Conservation (phyloP, 2,329 filamentous ascomycete genomes). For the Paraconiothyrium sp. region DNA sequence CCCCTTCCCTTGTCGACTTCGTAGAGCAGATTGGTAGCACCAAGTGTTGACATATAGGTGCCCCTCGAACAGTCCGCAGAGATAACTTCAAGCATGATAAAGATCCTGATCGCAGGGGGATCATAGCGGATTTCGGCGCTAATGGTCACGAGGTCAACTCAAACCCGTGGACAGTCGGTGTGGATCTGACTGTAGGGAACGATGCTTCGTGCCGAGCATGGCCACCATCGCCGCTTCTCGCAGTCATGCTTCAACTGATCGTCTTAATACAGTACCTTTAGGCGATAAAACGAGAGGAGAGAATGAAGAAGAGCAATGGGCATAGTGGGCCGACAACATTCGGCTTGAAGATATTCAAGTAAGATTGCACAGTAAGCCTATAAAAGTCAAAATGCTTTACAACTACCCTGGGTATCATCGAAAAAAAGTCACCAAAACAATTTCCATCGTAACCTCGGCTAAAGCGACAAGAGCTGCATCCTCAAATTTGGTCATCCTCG, state of each 20-base stretch:
- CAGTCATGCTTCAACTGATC: neutral
- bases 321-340: neutral
- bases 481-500: slow-evolving; percentile 59
- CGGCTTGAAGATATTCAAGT: too few relatives aligned
- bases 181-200: neutral
- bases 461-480: slow-evolving; percentile 50
- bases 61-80: slow-evolving; percentile 61
- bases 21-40: slow-evolving; percentile 56
- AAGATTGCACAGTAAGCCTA: too few relatives aligned
- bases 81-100: slow-evolving; percentile 57
- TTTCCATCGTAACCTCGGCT: slow-evolving; percentile 4
- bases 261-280: too few relatives aligned
- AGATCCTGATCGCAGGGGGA: neutral
- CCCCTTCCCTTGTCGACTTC: slow-evolving; percentile 53
- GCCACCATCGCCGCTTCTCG: neutral
- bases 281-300: too few relatives aligned
- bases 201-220: neutral
- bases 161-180: slow-evolving; percentile 16
- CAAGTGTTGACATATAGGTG: slow-evolving; percentile 66
- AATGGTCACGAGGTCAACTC: neutral
- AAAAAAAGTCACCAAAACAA: neutral
- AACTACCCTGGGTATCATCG: slow-evolving; percentile 9
- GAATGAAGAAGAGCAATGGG: neutral
- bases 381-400: neutral
- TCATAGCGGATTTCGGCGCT: neutral